Evolutionary conservation across 2,329 filamentous ascomycete species (phyloP).

Genomic region (Penicillium oxalicum): DNA sequence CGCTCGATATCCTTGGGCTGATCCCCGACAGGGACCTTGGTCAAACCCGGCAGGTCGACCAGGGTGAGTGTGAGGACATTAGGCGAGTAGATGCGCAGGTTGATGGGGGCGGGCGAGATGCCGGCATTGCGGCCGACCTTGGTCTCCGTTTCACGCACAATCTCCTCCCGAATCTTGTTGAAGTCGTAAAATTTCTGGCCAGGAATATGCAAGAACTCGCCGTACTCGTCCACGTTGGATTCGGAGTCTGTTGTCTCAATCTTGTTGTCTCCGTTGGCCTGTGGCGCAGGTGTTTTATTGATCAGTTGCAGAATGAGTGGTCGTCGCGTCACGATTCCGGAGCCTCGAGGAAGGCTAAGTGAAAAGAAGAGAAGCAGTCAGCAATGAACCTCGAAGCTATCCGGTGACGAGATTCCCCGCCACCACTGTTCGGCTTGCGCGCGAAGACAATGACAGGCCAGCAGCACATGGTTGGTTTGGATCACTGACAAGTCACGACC

Average conservation of each 20-base stretch:
- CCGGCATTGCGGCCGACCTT: slow-evolving; percentile 95
- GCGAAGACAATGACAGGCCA: slow-evolving; percentile 1
- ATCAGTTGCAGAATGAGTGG: slow-evolving; percentile 96
- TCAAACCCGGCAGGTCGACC: slow-evolving; percentile 92
- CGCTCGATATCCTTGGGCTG: slow-evolving; percentile 94
- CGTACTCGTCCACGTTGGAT: slow-evolving; percentile 93
- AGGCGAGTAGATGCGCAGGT: slow-evolving; percentile 95
- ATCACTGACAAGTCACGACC: slow-evolving; percentile 81
- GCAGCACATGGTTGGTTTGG: background rate
- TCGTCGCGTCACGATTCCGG: slow-evolving; percentile 92
- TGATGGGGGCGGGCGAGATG: slow-evolving; percentile 95
- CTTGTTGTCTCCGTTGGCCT: slow-evolving; percentile 64
- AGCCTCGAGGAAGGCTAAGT: slow-evolving; percentile 82
- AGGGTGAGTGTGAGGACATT: slow-evolving; percentile 95
- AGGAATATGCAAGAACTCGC: slow-evolving; percentile 95
- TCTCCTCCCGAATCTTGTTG: slow-evolving; percentile 96
- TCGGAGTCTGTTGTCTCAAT: slow-evolving; percentile 71
- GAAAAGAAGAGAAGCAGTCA: slow-evolving; percentile 18
- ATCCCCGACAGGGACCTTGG: slow-evolving; percentile 93
- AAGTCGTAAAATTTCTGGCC: slow-evolving; percentile 98
- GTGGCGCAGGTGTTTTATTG: slow-evolving; percentile 65
- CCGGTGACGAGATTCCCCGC: slow-evolving; percentile 10
- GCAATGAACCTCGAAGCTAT: slow-evolving; percentile 18
- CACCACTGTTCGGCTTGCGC: slow-evolving; percentile 5
- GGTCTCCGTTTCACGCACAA: slow-evolving; percentile 88